These are phyloP conservation scores for Aspergillus sp. DNA, from an alignment of 2,329 filamentous ascomycete species.

Conservation along the genomic window DNA sequence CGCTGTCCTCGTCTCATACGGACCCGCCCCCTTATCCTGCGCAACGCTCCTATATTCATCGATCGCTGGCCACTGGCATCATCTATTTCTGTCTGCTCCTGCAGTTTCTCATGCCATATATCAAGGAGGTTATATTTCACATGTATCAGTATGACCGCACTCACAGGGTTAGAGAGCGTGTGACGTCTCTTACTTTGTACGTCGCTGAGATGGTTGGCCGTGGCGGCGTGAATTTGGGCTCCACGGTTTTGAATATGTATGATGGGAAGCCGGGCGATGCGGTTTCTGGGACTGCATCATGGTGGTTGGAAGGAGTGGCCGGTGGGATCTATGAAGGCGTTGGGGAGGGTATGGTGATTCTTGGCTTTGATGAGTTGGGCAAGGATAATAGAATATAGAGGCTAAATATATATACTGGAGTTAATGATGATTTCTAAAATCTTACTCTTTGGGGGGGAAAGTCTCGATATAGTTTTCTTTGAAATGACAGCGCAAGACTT, in stretches of 20 bases:
- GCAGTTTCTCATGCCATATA: conserved; percentile 62
- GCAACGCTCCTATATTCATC: conserved; percentile 56
- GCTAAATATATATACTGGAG: background rate
- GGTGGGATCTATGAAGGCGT: conserved; percentile 67
- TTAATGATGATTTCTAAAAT: background rate
- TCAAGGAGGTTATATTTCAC: conserved; percentile 54
- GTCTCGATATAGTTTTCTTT: no score
- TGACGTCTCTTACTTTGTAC: conserved; percentile 54
- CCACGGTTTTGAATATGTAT: conserved; percentile 59
- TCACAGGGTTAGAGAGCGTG: conserved; percentile 62
- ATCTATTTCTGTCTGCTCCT: conserved; percentile 60
- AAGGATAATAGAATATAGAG: background rate
- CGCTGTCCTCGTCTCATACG: background rate
- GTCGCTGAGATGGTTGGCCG: conserved; percentile 56
- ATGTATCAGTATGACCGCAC: conserved; percentile 64
- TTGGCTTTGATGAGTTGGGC: conserved; percentile 33
- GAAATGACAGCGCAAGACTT: no score
- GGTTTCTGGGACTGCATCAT: conserved; percentile 56
- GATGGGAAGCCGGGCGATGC: conserved; percentile 64
- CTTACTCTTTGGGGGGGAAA: no score
- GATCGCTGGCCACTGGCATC: conserved; percentile 56
- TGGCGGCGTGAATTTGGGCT: conserved; percentile 52
- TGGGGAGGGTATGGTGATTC: conserved; percentile 52
- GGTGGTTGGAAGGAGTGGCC: conserved; percentile 63
- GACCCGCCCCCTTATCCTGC: background rate